Conservation (phyloP, 2,329 filamentous ascomycete species). For the Trichoderma koningii region DNA sequence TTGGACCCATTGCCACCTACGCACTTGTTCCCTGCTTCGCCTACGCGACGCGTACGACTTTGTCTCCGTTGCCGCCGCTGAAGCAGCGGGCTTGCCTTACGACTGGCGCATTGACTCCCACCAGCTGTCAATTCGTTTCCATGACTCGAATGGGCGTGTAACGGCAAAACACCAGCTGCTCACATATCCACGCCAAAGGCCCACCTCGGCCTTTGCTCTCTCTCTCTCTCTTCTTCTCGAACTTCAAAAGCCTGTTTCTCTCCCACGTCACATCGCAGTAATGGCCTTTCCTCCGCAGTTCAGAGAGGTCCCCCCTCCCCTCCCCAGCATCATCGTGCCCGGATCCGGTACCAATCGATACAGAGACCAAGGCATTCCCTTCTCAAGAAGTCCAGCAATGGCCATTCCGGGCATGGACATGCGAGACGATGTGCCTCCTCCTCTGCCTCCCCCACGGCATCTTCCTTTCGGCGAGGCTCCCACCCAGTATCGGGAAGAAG, state of each 20-base stretch:
- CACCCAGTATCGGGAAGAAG: constrained; percentile 36
- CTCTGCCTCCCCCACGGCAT: constrained; percentile 49
- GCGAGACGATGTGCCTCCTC: constrained; percentile 45
- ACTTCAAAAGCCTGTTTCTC: constrained; percentile 6
- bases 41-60: constrained; percentile 20
- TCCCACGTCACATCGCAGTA: constrained; percentile 13
- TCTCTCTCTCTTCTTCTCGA: background rate
- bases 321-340: constrained; percentile 44
- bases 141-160: constrained; percentile 27
- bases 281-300: constrained; percentile 45
- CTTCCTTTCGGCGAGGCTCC: constrained; percentile 42
- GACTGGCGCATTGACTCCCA: constrained; percentile 20
- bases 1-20: constrained; percentile 16
- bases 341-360: constrained; percentile 35
- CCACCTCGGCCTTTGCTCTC: constrained; percentile 20
- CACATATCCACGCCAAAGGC: constrained; percentile 15
- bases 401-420: constrained; percentile 46
- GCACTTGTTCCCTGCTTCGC: constrained; percentile 20
- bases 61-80: constrained; percentile 16
- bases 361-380: constrained; percentile 38
- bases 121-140: constrained; percentile 19
- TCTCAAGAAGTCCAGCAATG: constrained; percentile 43
- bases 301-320: constrained; percentile 40
- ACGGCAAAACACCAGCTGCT: constrained; percentile 12
- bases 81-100: constrained; percentile 17